These are phyloP conservation scores for Kuraishia borneana DNA, from an alignment of 805 yeast species.

Conservation along the genomic window DNA sequence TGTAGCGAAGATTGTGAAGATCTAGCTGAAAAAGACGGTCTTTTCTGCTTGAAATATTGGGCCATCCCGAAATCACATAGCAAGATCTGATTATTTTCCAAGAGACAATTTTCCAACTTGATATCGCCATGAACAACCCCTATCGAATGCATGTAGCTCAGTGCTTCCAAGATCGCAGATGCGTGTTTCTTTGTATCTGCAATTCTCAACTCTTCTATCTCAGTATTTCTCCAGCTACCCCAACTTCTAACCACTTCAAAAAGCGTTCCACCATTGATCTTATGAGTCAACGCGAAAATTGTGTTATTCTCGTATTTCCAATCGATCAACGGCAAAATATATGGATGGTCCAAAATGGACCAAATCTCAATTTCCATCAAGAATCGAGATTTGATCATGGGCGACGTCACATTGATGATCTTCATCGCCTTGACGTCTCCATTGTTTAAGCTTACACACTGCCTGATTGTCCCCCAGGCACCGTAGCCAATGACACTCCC, in stretches of 20 bases:
- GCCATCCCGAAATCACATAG: slow-evolving; percentile 91
- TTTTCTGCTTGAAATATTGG: slow-evolving; percentile 7
- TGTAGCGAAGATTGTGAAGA: not conserved
- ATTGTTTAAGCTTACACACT: slow-evolving; percentile 26
- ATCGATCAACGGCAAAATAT: slow-evolving; percentile 51
- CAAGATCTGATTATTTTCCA: slow-evolving; percentile 30
- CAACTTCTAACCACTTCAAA: slow-evolving; percentile 64
- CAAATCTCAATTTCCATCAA: slow-evolving; percentile 67
- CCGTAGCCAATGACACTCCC: slow-evolving; percentile 81
- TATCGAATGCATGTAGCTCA: slow-evolving; percentile 50
- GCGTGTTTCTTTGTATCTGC: slow-evolving; percentile 23
- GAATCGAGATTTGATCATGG: slow-evolving; percentile 44
- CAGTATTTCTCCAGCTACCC: too few relatives aligned
- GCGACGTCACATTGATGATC: slow-evolving; percentile 21
- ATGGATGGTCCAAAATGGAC: slow-evolving; percentile 54
- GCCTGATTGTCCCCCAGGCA: slow-evolving; percentile 82
- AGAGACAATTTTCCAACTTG: slow-evolving; percentile 69
- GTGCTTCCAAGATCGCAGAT: slow-evolving; percentile 45
- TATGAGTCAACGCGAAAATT: slow-evolving; percentile 62
- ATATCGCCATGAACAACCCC: slow-evolving; percentile 75
- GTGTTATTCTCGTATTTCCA: slow-evolving; percentile 45
- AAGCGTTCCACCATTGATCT: slow-evolving; percentile 67
- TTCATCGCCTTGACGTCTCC: slow-evolving; percentile 13
- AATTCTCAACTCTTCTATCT: slow-evolving; percentile 19
- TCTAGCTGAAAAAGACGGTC: not conserved